Evolutionary conservation across 225 moss, liverwort and hornwort species (phyloP).

Genomic region (Neckera pumila): DNA sequence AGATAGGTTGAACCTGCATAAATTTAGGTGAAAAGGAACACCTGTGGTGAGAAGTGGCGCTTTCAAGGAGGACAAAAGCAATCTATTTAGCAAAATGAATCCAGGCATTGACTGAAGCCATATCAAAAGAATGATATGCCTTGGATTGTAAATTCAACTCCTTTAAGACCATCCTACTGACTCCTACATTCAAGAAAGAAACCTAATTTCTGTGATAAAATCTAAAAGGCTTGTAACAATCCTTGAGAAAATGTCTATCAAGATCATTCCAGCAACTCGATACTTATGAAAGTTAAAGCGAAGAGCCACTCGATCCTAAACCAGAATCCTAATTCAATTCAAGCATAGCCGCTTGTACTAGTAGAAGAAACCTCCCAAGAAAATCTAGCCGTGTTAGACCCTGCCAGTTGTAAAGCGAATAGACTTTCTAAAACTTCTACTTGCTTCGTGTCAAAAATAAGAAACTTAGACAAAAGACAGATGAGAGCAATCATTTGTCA

Average conservation of each 20-base stretch:
- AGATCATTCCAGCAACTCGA: neutral
- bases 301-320: neutral
- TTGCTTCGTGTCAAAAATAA: neutral
- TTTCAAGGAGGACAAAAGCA: neutral
- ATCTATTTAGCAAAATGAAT: neutral
- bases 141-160: neutral
- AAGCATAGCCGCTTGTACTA: neutral
- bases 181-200: neutral
- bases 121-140: neutral
- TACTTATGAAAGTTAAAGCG: neutral
- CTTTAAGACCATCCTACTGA: neutral
- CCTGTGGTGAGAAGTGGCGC: neutral
- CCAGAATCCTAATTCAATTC: neutral
- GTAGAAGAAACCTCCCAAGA: neutral
- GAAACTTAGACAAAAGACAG: neutral
- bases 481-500: neutral
- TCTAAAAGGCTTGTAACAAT: neutral
- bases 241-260: neutral
- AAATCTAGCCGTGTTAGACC: neutral
- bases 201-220: neutral
- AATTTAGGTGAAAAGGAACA: neutral
- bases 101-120: neutral
- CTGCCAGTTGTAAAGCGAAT: neutral
- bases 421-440: neutral
- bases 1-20: constrained; percentile 75